Percentiles rank a stretch among this genome's conserved stretches.
These are phyloP conservation scores for Phtheirospermum japonicum DNA, from an alignment of 257 asterid species.

Conservation along the genomic window DNA sequence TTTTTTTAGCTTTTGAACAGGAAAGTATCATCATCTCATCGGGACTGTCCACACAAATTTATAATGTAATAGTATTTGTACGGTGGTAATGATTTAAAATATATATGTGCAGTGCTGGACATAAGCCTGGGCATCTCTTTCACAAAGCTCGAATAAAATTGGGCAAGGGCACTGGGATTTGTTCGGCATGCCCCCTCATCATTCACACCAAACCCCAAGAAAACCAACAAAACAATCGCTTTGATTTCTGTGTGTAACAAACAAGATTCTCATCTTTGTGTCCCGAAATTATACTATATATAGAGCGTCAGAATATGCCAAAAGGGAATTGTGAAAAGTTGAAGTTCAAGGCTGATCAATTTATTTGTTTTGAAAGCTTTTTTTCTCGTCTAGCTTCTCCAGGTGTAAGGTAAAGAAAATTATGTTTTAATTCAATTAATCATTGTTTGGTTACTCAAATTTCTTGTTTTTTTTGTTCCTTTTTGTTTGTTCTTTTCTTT, in stretches of 20 bases:
- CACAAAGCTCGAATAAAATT: slow-evolving; percentile 49
- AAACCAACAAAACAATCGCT: slow-evolving; percentile 44
- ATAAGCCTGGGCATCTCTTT: slow-evolving; percentile 70
- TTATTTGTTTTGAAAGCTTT: neutral
- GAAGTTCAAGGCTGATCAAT: neutral
- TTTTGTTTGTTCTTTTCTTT: too few species aligned
- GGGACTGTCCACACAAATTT: too few species aligned
- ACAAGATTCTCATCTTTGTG: slow-evolving; percentile 24
- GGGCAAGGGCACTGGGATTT: slow-evolving; percentile 61
- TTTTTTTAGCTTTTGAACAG: too few species aligned
- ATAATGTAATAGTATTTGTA: neutral
- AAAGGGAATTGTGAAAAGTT: slow-evolving; percentile 23
- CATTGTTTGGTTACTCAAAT: too few species aligned
- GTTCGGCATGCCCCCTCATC: slow-evolving; percentile 73
- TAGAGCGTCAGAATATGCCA: slow-evolving; percentile 29
- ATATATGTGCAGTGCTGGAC: slow-evolving; percentile 40
- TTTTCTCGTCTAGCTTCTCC: slow-evolving; percentile 1
- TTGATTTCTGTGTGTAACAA: slow-evolving; percentile 56
- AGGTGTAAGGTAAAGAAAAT: neutral
- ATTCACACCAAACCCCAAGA: slow-evolving; percentile 34
- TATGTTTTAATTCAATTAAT: neutral
- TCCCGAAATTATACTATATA: slow-evolving; percentile 8
- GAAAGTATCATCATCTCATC: too few species aligned
- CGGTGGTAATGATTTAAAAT: neutral
- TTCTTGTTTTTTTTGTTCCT: too few species aligned